Evolutionary conservation across 2,329 filamentous ascomycete genomes (phyloP).

Genomic region (Colletotrichum musicola): DNA sequence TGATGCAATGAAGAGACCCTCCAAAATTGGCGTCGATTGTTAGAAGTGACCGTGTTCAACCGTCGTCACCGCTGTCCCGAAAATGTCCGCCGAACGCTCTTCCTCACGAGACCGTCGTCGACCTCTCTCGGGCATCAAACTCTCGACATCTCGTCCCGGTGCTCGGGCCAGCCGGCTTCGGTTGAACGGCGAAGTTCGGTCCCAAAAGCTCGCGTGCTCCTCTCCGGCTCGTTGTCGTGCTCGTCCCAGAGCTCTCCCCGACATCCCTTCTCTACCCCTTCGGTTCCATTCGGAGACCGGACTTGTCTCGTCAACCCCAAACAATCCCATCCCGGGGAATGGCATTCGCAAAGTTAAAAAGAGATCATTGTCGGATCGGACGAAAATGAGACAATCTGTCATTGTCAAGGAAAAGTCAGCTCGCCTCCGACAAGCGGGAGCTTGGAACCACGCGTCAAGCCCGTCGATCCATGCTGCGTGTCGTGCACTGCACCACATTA

Average conservation of each 20-base stretch:
- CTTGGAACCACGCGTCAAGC: conserved; percentile 11
- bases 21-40: neutral
- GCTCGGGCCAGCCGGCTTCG: conserved; percentile 19
- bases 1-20: conserved; percentile 15
- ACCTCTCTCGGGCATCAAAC: neutral
- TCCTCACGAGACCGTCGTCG: neutral
- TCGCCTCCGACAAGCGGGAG: neutral
- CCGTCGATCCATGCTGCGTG: conserved; percentile 4
- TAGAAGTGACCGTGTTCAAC: no score
- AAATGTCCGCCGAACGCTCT: neutral
- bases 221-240: conserved; percentile 13
- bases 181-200: conserved; percentile 10
- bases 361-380: conserved; percentile 12
- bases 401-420: neutral
- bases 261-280: neutral
- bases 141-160: conserved; percentile 5
- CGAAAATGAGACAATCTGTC: conserved; percentile 14
- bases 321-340: conserved; percentile 14
- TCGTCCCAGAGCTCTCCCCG: neutral
- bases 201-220: conserved; percentile 9
- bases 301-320: conserved; percentile 28
- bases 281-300: conserved; percentile 22
- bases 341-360: conserved; percentile 19
- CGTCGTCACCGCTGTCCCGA: no score
- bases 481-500: conserved; percentile 7